Evolutionary conservation across 371 early-diverging fungal genomes (phyloP).

Genomic region (Capniomyces stellatus): DNA sequence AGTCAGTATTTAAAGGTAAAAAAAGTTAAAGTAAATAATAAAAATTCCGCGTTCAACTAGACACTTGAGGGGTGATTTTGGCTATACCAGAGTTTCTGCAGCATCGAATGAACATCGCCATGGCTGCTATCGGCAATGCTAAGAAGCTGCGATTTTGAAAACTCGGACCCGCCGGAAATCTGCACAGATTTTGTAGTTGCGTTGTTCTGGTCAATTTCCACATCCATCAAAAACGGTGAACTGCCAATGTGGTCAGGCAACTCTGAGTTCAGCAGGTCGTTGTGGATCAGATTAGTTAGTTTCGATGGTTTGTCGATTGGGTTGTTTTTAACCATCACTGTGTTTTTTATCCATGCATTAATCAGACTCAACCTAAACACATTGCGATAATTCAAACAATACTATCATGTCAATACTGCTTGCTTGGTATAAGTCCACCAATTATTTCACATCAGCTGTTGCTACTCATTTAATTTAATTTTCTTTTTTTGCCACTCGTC

Average conservation of each 20-base stretch:
- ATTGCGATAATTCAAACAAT: too few species aligned
- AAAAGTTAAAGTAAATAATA: too few species aligned
- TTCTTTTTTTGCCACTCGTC: too few species aligned
- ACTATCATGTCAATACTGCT: too few species aligned
- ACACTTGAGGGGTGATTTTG: too few species aligned
- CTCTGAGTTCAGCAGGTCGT: not conserved
- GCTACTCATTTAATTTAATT: too few species aligned
- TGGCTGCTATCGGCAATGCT: not conserved
- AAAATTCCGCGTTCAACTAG: too few species aligned
- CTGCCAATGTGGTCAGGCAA: not conserved
- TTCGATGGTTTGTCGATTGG: not conserved
- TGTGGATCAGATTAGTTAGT: not conserved
- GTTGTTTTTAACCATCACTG: not conserved
- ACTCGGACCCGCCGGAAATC: not conserved
- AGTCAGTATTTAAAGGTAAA: too few species aligned
- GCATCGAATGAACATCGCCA: slow-evolving; percentile 1
- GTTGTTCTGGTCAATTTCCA: not conserved
- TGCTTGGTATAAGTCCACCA: too few species aligned
- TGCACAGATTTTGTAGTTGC: not conserved
- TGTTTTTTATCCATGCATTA: not conserved
- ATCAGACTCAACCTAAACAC: not conserved
- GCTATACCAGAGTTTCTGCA: not conserved
- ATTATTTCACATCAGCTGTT: too few species aligned
- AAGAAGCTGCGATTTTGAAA: not conserved
- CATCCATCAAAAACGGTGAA: not conserved